phyloP scores from a whole-genome alignment of 2,329 filamentous ascomycete genomes.

The Penicillium sclerotigenum region DNA sequence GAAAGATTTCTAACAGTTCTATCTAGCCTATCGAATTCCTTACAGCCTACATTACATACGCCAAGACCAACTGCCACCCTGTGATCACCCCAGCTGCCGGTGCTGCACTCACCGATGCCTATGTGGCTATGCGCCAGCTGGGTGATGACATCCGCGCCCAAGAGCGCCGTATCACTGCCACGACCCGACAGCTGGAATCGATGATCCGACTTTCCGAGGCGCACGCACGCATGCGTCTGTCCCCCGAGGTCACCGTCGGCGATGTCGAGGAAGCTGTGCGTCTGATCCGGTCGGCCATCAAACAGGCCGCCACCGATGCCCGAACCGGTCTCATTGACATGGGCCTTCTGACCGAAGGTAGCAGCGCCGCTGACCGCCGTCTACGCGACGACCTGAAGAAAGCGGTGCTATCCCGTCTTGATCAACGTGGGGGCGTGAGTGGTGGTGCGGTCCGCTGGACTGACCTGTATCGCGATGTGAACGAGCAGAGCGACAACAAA shows the following conservation, averaged over 20 bases:
- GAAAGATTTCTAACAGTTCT: conserved; percentile 15
- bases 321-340: conserved; percentile 93
- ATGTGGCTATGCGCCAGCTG: conserved; percentile 92
- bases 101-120: conserved; percentile 78
- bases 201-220: conserved; percentile 98
- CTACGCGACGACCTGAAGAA: conserved; percentile 80
- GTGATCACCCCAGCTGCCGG: conserved; percentile 74
- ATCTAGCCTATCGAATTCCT: conserved; percentile 87
- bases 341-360: conserved; percentile 92
- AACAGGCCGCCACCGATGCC: conserved; percentile 93
- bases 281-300: conserved; percentile 88
- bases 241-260: conserved; percentile 67
- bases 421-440: conserved; percentile 70
- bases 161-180: conserved; percentile 96
- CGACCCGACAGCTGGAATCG: conserved; percentile 90
- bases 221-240: conserved; percentile 95
- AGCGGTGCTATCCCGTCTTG: conserved; percentile 69
- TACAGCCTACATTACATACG: conserved; percentile 95
- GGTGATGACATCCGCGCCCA: conserved; percentile 81
- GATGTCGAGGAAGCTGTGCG: conserved; percentile 91
- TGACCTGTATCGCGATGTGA: conserved; percentile 72
- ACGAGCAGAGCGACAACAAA: conserved; percentile 65
- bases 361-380: conserved; percentile 78
- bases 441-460: conserved; percentile 67
- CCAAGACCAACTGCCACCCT: conserved; percentile 80